Evolutionary conservation across 352 stramenopile genomes (phyloP).

Genomic region (Phytophthora ramorum): DNA sequence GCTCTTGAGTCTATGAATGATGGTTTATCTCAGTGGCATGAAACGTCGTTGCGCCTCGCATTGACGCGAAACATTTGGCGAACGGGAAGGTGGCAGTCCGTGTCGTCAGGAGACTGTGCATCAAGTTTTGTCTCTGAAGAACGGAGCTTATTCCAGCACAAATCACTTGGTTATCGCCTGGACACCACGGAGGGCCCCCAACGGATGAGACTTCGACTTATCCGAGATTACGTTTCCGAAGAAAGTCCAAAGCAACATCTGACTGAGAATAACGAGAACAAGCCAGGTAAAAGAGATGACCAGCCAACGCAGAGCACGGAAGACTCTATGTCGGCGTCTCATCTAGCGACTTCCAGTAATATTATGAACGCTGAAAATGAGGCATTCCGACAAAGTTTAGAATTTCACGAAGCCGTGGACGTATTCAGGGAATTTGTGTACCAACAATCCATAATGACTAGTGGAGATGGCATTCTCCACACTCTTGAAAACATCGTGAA

Average conservation of each 20-base stretch:
- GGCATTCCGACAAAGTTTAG: conserved; percentile 36
- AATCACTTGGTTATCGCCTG: conserved; percentile 42
- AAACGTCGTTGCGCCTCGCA: conserved; percentile 42
- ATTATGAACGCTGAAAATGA: conserved; percentile 17
- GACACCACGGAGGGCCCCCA: conserved; percentile 62
- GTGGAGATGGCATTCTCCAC: neutral
- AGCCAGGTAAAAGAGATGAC: neutral
- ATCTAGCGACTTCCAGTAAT: neutral
- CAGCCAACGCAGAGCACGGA: neutral
- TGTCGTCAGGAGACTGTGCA: neutral
- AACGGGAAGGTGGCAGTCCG: conserved; percentile 38
- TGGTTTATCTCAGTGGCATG: conserved; percentile 40
- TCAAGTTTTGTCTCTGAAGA: conserved; percentile 4
- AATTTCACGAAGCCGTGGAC: conserved; percentile 66
- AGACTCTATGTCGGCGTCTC: neutral
- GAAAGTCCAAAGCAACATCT: neutral
- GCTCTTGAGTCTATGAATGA: conserved; percentile 50
- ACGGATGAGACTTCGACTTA: conserved; percentile 57
- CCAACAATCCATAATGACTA: neutral
- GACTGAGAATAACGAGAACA: neutral
- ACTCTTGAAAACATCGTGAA: conserved; percentile 23
- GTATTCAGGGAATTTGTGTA: conserved; percentile 49
- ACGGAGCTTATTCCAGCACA: conserved; percentile 60
- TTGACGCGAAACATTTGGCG: conserved; percentile 58
- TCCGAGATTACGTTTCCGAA: conserved; percentile 38